These are phyloP conservation scores for Erodium moschatum DNA, from an alignment of 441 rosid genomes.

Conservation along the genomic window DNA sequence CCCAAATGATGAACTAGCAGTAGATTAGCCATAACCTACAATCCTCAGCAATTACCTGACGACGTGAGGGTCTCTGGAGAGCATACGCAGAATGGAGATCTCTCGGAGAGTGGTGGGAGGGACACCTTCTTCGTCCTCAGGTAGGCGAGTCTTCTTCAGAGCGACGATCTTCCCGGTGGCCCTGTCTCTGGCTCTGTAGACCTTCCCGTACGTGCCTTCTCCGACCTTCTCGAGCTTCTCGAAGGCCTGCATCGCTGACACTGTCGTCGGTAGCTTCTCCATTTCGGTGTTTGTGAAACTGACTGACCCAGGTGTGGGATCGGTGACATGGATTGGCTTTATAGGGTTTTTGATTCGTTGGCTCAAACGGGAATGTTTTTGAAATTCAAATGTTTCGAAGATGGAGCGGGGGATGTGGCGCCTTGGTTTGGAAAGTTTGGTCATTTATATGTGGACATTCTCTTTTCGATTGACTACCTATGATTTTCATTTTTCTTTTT, in stretches of 20 bases:
- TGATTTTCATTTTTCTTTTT: too few species aligned
- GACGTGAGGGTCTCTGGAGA: slow-evolving; percentile 85
- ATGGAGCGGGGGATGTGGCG: too few species aligned
- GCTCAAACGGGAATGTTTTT: too few species aligned
- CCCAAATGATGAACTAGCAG: too few species aligned
- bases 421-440: too few species aligned
- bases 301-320: too few species aligned
- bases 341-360: slow-evolving; percentile 79
- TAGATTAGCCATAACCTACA: too few species aligned
- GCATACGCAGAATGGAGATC: slow-evolving; percentile 97
- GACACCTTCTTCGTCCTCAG: slow-evolving; percentile 95
- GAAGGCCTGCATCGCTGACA: slow-evolving; percentile 81
- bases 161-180: slow-evolving; percentile 91
- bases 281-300: too few species aligned
- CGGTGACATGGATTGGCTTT: slow-evolving; percentile 32
- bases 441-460: too few species aligned
- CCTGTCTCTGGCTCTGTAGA: slow-evolving; percentile 85
- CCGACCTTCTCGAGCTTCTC: slow-evolving; percentile 98
- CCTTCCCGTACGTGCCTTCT: slow-evolving; percentile 95
- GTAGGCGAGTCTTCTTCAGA: slow-evolving; percentile 93
- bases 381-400: too few species aligned
- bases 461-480: too few species aligned
- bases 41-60: slow-evolving; percentile 41
- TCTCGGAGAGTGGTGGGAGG: slow-evolving; percentile 99
- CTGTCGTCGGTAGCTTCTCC: slow-evolving; percentile 32